These are phyloP conservation scores for Ramaria sp. DNA, from an alignment of 768 basidiomycete species.

Conservation along the genomic window DNA sequence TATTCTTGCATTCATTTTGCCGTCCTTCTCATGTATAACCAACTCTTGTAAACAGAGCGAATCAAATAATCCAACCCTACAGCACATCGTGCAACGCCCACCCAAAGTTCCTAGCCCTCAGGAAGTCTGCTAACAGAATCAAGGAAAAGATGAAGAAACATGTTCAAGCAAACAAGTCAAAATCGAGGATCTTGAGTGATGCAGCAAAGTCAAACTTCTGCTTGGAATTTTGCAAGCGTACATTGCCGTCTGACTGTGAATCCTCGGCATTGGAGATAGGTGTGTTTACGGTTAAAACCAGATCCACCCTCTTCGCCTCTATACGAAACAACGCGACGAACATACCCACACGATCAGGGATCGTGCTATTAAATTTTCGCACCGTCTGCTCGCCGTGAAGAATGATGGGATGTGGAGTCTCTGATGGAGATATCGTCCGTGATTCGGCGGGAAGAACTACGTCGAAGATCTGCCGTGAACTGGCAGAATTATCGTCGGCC, in stretches of 20 bases:
- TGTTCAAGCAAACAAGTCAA: slow-evolving; percentile 52
- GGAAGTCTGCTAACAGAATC: too few relatives aligned
- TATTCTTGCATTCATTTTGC: slow-evolving; percentile 5
- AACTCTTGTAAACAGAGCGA: too few relatives aligned
- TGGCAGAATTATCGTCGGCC: slow-evolving; percentile 82
- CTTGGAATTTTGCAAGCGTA: slow-evolving; percentile 25
- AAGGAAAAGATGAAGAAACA: not conserved
- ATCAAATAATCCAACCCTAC: too few relatives aligned
- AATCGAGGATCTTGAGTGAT: slow-evolving; percentile 59
- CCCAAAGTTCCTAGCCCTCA: too few relatives aligned
- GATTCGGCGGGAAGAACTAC: slow-evolving; percentile 23
- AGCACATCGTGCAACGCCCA: too few relatives aligned
- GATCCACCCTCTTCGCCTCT: slow-evolving; percentile 56
- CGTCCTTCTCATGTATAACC: not conserved
- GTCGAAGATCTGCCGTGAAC: slow-evolving; percentile 32
- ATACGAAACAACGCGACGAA: slow-evolving; percentile 77
- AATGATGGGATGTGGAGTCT: slow-evolving; percentile 47
- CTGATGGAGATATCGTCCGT: slow-evolving; percentile 31
- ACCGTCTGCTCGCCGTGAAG: slow-evolving; percentile 64
- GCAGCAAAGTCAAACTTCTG: slow-evolving; percentile 43
- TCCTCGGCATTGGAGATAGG: slow-evolving; percentile 39
- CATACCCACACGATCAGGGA: slow-evolving; percentile 61
- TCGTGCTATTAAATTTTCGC: slow-evolving; percentile 41
- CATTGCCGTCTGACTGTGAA: slow-evolving; percentile 27
- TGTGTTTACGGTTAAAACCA: slow-evolving; percentile 79